These are phyloP conservation scores for Chaetomiaceae sp. DNA, from an alignment of 2,329 filamentous ascomycete genomes.

Conservation along the genomic window DNA sequence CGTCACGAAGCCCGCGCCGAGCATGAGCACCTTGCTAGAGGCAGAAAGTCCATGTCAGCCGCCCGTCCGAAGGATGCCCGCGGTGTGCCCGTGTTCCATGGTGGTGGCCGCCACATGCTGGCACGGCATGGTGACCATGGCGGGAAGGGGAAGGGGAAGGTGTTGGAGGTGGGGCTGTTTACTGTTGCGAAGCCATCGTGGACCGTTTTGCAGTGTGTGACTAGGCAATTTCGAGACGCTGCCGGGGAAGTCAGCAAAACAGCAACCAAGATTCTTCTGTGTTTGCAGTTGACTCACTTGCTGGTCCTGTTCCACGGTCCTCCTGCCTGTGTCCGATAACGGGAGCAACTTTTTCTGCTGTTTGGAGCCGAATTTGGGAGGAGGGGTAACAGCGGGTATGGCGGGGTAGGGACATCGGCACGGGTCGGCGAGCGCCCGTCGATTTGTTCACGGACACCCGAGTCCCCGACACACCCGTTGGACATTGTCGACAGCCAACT, in stretches of 20 bases:
- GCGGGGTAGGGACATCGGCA: conserved; percentile 2
- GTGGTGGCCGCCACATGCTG: not conserved
- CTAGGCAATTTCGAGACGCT: not conserved
- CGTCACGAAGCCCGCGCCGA: conserved; percentile 56
- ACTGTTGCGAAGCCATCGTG: conserved; percentile 28
- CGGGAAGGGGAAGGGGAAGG: not conserved
- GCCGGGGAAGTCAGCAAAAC: conserved; percentile 3
- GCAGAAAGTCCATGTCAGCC: conserved; percentile 10
- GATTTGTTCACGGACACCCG: no score
- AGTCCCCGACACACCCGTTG: no score
- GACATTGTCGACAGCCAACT: no score
- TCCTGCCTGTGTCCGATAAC: conserved; percentile 17
- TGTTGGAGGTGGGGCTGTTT: conserved; percentile 15
- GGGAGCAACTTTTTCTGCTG: conserved; percentile 2
- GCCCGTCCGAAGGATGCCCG: not conserved
- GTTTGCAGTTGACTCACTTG: not conserved
- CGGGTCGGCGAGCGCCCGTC: not conserved
- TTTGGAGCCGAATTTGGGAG: conserved; percentile 3
- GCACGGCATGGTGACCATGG: not conserved
- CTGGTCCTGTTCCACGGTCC: not conserved
- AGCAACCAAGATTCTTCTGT: not conserved
- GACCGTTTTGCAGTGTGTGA: not conserved
- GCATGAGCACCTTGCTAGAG: conserved; percentile 38
- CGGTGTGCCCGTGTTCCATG: not conserved
- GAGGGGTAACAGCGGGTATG: conserved; percentile 8